phyloP scores from a whole-genome alignment of 192 early-diverging fungal species.

The Entrophospora sp. region DNA sequence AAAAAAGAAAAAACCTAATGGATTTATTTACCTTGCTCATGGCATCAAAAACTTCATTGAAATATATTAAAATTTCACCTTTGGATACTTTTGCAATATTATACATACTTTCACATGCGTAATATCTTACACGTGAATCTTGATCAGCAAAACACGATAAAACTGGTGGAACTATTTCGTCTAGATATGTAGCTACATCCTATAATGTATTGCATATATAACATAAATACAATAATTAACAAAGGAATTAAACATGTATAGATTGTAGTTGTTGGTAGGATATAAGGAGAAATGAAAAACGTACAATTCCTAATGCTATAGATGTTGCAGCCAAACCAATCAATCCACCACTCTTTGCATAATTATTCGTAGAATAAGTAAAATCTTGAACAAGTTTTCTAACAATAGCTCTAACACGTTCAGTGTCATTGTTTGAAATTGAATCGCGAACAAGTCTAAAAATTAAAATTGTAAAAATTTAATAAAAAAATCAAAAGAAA shows the following conservation, averaged over 20 bases:
- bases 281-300: neutral
- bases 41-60: constrained; percentile 97
- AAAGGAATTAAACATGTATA: neutral
- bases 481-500: neutral
- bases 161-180: constrained; percentile 85
- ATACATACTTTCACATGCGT: constrained; percentile 97
- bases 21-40: constrained; percentile 73
- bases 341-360: constrained; percentile 87
- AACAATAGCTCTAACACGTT: constrained; percentile 63
- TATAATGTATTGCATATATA: constrained; percentile 18
- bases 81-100: constrained; percentile 96
- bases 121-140: constrained; percentile 91
- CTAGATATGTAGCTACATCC: constrained; percentile 54
- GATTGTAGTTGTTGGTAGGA: no score
- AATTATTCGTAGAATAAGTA: constrained; percentile 76
- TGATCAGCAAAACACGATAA: constrained; percentile 87
- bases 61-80: constrained; percentile 78
- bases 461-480: neutral
- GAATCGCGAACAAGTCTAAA: constrained; percentile 58
- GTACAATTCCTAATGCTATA: constrained; percentile 76
- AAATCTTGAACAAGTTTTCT: constrained; percentile 76
- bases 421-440: constrained; percentile 40
- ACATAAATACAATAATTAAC: no score
- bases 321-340: constrained; percentile 84
- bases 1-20: neutral